A percentile compares a stretch with the other conserved stretches of the same genome.
Conservation (phyloP, 2,329 filamentous ascomycete genomes). For the Beauveria sp. region DNA sequence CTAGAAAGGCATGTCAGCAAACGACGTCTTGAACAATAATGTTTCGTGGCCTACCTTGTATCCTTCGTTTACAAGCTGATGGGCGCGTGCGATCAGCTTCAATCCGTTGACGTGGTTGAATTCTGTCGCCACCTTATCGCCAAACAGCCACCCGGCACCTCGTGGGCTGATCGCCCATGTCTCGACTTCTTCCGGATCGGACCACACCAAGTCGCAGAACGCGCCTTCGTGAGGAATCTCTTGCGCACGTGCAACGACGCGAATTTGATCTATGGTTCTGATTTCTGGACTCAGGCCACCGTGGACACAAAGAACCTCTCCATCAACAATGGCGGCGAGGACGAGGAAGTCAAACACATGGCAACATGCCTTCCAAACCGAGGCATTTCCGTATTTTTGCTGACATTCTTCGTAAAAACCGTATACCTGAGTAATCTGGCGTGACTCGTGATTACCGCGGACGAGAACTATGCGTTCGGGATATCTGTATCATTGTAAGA, state of each 20-base stretch:
- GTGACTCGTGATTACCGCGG: constrained; percentile 93
- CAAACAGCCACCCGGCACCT: constrained; percentile 96
- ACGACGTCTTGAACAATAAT: background rate
- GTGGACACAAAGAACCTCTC: constrained; percentile 97
- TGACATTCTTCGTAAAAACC: constrained; percentile 98
- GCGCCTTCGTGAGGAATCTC: constrained; percentile 98
- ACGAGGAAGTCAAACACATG: constrained; percentile 99
- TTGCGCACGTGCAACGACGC: constrained; percentile 93
- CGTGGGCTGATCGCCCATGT: constrained; percentile 93
- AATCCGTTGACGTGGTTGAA: constrained; percentile 96
- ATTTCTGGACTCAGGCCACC: constrained; percentile 85
- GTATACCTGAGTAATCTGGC: constrained; percentile 96
- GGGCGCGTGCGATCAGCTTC: constrained; percentile 91
- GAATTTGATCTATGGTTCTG: constrained; percentile 97
- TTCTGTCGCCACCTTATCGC: constrained; percentile 93
- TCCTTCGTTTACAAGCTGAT: constrained; percentile 96
- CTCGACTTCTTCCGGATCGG: constrained; percentile 92
- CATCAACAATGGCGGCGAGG: constrained; percentile 92
- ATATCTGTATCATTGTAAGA: constrained; percentile 51
- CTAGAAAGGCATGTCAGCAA: constrained; percentile 28
- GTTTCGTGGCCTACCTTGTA: constrained; percentile 62
- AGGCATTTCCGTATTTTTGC: constrained; percentile 96
- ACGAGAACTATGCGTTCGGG: constrained; percentile 93
- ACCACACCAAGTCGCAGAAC: constrained; percentile 98
- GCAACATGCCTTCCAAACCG: constrained; percentile 99